These are phyloP conservation scores for Monilinia laxa DNA, from an alignment of 2,329 filamentous ascomycete genomes.

Conservation along the genomic window DNA sequence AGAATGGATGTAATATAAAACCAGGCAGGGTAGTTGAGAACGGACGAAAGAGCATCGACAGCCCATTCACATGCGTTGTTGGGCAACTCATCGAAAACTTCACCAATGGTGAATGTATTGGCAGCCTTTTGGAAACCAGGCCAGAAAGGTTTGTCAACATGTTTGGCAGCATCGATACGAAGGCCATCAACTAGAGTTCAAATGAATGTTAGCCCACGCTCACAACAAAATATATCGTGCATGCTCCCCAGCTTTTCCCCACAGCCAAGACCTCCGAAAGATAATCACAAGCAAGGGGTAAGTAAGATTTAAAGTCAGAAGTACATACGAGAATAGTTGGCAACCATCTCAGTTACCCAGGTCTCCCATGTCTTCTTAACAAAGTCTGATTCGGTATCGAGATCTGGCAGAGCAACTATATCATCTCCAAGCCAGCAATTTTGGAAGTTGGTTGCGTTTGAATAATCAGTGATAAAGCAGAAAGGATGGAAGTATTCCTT, in stretches of 20 bases:
- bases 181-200: constrained; percentile 45
- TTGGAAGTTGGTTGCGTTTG: constrained; percentile 39
- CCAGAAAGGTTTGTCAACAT: constrained; percentile 54
- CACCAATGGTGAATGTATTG: constrained; percentile 59
- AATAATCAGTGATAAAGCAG: constrained; percentile 39
- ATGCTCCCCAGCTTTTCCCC: constrained; percentile 7
- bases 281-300: constrained; percentile 46
- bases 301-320: constrained; percentile 41
- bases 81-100: constrained; percentile 56
- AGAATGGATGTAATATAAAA: constrained; percentile 45
- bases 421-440: constrained; percentile 33
- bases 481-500: constrained; percentile 27
- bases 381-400: constrained; percentile 40
- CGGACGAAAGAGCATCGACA: constrained; percentile 21
- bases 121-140: constrained; percentile 51
- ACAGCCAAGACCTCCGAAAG: constrained; percentile 8
- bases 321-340: constrained; percentile 29
- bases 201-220: not conserved
- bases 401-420: constrained; percentile 47
- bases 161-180: constrained; percentile 50
- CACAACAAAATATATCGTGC: constrained; percentile 50
- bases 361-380: constrained; percentile 26
- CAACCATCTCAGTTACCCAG: constrained; percentile 27
- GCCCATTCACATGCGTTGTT: constrained; percentile 43
- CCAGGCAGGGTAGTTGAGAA: constrained; percentile 34